These are phyloP conservation scores for Peronospora destructor DNA, from an alignment of 352 stramenopile species.

Conservation along the genomic window DNA sequence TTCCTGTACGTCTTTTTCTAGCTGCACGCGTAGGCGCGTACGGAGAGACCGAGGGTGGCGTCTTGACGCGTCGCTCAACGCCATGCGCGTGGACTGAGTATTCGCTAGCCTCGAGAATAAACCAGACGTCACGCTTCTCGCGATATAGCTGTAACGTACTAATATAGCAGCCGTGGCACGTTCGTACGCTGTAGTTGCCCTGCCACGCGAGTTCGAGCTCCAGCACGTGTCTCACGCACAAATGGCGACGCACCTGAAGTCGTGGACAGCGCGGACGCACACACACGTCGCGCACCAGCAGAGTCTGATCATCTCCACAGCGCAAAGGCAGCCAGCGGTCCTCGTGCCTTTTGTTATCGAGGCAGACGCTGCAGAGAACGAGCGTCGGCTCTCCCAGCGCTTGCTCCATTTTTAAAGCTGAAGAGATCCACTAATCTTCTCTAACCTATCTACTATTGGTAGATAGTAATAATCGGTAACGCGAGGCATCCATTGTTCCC, in stretches of 20 bases:
- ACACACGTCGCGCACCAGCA: slow-evolving; percentile 61
- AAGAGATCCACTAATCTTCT: not conserved
- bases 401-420: slow-evolving; percentile 31
- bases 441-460: not conserved
- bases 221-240: slow-evolving; percentile 44
- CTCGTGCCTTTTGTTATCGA: slow-evolving; percentile 29
- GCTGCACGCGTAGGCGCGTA: not conserved
- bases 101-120: slow-evolving; percentile 36
- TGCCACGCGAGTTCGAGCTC: slow-evolving; percentile 49
- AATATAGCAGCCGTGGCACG: slow-evolving; percentile 43
- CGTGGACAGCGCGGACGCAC: slow-evolving; percentile 36
- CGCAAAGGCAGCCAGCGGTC: slow-evolving; percentile 27
- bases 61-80: slow-evolving; percentile 30
- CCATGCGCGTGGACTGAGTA: slow-evolving; percentile 15
- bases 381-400: slow-evolving; percentile 44
- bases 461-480: not conserved
- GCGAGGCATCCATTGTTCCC: not conserved
- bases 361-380: slow-evolving; percentile 51
- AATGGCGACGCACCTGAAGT: slow-evolving; percentile 47
- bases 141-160: slow-evolving; percentile 42
- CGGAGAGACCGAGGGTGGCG: not conserved
- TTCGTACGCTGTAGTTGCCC: slow-evolving; percentile 34
- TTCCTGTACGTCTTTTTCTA: slow-evolving; percentile 7
- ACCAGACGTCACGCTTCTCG: slow-evolving; percentile 51
- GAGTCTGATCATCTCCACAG: slow-evolving; percentile 20